Evolutionary conservation across 805 yeast genomes (phyloP).

Genomic region (Wickerhamiella domercqiae): DNA sequence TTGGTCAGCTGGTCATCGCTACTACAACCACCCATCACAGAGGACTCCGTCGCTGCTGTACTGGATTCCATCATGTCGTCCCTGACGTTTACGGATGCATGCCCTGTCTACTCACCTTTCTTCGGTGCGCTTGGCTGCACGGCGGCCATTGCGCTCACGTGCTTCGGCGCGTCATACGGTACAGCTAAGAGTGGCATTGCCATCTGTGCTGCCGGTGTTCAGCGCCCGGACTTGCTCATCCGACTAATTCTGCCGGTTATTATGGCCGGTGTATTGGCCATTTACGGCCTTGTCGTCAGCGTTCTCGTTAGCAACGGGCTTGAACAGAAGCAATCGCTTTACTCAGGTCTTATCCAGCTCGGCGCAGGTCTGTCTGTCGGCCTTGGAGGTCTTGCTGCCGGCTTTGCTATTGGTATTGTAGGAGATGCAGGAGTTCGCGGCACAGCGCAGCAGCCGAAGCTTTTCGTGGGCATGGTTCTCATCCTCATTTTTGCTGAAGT

Average conservation of each 20-base stretch:
- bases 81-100: slow-evolving; percentile 13
- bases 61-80: no score
- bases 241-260: slow-evolving; percentile 92
- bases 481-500: slow-evolving; percentile 98
- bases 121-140: slow-evolving; percentile 99
- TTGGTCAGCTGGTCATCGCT: no score
- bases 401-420: slow-evolving; percentile 97
- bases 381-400: slow-evolving; percentile 93
- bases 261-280: slow-evolving; percentile 99
- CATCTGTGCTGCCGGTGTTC: slow-evolving; percentile 94
- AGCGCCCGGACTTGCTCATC: slow-evolving; percentile 85
- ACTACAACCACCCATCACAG: no score
- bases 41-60: no score
- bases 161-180: slow-evolving; percentile 98
- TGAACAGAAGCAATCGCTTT: slow-evolving; percentile 80
- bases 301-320: slow-evolving; percentile 84
- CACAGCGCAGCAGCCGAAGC: slow-evolving; percentile 94
- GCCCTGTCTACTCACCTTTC: slow-evolving; percentile 46
- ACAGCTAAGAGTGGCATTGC: slow-evolving; percentile 99
- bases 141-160: slow-evolving; percentile 95
- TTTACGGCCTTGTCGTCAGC: slow-evolving; percentile 90
- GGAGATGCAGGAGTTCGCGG: slow-evolving; percentile 99
- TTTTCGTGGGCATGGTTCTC: slow-evolving; percentile 96
- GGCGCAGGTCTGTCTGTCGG: slow-evolving; percentile 98
- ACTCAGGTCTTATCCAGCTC: slow-evolving; percentile 93